Evolutionary conservation across 2,329 filamentous ascomycete species (phyloP), one percentile per base, ranked within the genome.

Genomic region (Aspergillus pseudoterreus): DNA sequence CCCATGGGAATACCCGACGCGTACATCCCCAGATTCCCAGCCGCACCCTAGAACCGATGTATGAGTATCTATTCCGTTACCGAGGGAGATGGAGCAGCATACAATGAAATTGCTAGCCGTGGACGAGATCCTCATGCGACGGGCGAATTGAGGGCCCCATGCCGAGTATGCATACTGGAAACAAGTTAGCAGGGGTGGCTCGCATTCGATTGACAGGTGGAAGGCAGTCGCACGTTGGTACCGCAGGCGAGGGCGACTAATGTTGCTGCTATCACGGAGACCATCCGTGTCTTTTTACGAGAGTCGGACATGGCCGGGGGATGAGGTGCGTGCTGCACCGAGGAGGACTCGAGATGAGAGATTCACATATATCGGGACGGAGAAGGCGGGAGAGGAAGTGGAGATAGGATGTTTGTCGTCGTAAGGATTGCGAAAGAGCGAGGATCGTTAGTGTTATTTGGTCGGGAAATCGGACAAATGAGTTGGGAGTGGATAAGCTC

Each of bases 81-180:
- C 36, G 22, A 47, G 33, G 47, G 21, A 12, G 10, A 35, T 48
- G 47, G 22, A 42, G 53, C 30, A 38, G 65, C 82, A 68, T 77
- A 86, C 92, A 66, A 99, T 92, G 59, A 97, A 73, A 72, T 99
- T 97, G 72, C 84, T 91, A 71, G 96, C 81, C 2, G 92, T 97
- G n/a, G 94, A 87, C 12, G 91, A 91, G 55, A 97, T 82, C 67
- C 87, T 85, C 62, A 99, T 79, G 61, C 83, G 85, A 64, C 95
- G 86, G 45, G 92, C 91, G 67, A 96, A 96, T 73, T 96, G 92
- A 17, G 94, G 94, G 12, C 90, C 91, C 92, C 94, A 99, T 72
- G 92, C 92, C 50, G 91, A 96, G 74, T 96, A 99, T 67, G 92
- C 92, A 82, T 99, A 97, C 90, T 96, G 66, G 45, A 47, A 4